phyloP scores from a whole-genome alignment of 31 red algal genomes.

The Endocladia muricata region DNA sequence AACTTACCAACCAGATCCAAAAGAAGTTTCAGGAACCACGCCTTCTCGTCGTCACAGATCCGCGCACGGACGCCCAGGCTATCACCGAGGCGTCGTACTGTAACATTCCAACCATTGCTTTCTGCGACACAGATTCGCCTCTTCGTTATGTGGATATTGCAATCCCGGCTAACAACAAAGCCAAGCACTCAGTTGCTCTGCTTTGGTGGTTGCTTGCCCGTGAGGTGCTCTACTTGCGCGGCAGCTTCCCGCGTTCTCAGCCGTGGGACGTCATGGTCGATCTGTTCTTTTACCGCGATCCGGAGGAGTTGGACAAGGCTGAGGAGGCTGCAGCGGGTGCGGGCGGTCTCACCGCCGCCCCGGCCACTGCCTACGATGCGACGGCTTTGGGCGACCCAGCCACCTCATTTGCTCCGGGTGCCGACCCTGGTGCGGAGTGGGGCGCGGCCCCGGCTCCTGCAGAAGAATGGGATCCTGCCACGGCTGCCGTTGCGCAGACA shows the following conservation, averaged over 20 bases:
- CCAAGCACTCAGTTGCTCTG: constrained; percentile 84
- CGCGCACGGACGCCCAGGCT: constrained; percentile 92
- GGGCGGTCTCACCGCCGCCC: neutral
- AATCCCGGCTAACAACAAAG: constrained; percentile 99
- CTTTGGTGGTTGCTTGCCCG: constrained; percentile 92
- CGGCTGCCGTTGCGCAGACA: neutral
- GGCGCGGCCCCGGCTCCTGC: neutral
- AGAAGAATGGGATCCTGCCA: constrained; percentile 2
- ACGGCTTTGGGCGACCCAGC: neutral
- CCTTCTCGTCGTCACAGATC: constrained; percentile 96
- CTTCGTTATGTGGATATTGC: constrained; percentile 91
- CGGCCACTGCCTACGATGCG: neutral
- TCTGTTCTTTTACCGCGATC: constrained; percentile 99
- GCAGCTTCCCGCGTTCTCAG: constrained; percentile 58
- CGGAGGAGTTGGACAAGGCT: constrained; percentile 89
- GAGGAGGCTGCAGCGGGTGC: constrained; percentile 76
- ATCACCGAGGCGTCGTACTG: constrained; percentile 92
- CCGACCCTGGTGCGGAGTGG: constrained; percentile 1
- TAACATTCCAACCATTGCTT: constrained; percentile 96
- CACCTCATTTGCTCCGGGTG: neutral
- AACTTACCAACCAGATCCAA: constrained; percentile 97
- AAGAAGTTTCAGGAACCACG: constrained; percentile 95
- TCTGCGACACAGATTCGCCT: constrained; percentile 98
- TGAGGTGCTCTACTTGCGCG: constrained; percentile 89
- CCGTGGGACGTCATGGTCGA: constrained; percentile 99